Evolutionary conservation across 2,329 filamentous ascomycete species (phyloP), one percentile per base, ranked within the genome.

Genomic region (Claviceps cyperi): DNA sequence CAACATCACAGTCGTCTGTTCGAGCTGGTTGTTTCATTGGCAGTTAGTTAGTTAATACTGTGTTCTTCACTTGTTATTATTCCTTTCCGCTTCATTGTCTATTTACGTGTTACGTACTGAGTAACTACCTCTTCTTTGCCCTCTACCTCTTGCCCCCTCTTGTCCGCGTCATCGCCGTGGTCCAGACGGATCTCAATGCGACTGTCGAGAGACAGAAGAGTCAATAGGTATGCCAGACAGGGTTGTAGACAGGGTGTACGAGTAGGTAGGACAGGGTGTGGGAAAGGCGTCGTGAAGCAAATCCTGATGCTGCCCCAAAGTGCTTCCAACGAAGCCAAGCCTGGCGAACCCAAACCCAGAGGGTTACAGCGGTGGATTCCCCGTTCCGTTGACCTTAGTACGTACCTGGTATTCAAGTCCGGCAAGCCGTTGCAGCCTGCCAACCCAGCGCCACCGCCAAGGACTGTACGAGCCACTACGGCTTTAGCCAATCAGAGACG

Each of bases 351-450:
- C n/a, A 39, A 40, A 48, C 22, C 38, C 41, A 43, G 19, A 22
- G 14, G 17, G 35, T 9, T 5, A 5, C 35, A 40, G 50, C 32
- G 35, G 50, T 46, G 50, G 50, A 35, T 46, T 19, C 32, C 36
- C 24, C 28, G 28, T 11, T 32, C 46, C 50, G 15, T 41, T 47
- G 46, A 43, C 28, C 46, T 47, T 38, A 41, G n/a, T n/a, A n/a
- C n/a, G n/a, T n/a, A n/a, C n/a, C n/a, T n/a, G n/a, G n/a, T 37
- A 28, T 28, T 28, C 9, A 37, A n/a, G 38, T 47, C 21, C 40
- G 38, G 46, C 38, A 50, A 44, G 38, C 46, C 28, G 37, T 22
- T 22, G 48, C 47, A 47, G 35, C 46, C 24, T 36, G 44, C 45
- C 37, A 35, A 46, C 4, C 37, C 28, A 36, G 17, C 35, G 14